A percentile compares a stretch with the other conserved stretches of the same genome.
Evolutionary conservation across 179 eudicot species (phyloP).

Genomic region (Beta corolliflora): DNA sequence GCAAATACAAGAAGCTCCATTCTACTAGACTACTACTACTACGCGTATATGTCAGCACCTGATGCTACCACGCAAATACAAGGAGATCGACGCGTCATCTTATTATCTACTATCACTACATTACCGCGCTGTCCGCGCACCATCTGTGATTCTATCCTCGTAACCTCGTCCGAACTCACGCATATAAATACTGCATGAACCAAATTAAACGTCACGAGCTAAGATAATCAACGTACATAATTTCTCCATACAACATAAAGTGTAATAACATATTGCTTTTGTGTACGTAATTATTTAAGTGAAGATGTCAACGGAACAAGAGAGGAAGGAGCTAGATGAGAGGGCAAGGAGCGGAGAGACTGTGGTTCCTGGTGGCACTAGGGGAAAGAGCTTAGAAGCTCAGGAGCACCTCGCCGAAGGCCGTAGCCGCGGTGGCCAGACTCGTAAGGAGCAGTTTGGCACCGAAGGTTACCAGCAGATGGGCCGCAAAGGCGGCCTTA

Average conservation of each 20-base stretch:
- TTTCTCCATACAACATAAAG: background rate
- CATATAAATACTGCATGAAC: background rate
- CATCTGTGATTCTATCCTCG: background rate
- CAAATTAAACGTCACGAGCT: background rate
- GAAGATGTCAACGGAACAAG: slow-evolving; percentile 7
- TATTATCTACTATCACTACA: background rate
- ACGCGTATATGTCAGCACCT: background rate
- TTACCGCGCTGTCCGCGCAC: background rate
- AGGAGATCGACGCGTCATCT: background rate
- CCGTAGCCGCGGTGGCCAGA: slow-evolving; percentile 41
- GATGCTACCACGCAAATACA: background rate
- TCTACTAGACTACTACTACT: no score
- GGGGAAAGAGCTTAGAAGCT: slow-evolving; percentile 18
- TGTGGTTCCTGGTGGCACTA: slow-evolving; percentile 16
- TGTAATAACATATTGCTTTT: background rate
- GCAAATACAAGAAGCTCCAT: no score
- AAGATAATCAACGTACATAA: no score
- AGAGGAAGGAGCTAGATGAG: slow-evolving; percentile 9
- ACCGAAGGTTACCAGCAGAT: slow-evolving; percentile 43
- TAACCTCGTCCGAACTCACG: background rate
- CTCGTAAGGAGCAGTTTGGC: slow-evolving; percentile 40
- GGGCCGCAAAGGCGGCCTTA: slow-evolving; percentile 50
- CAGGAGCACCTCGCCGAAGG: slow-evolving; percentile 43
- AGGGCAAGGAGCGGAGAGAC: slow-evolving; percentile 2
- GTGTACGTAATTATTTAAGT: background rate